A percentile compares a stretch with the other conserved stretches of the same genome.
Evolutionary conservation across 2,329 filamentous ascomycete genomes (phyloP).

Genomic region (Scedosporium minutisporum): DNA sequence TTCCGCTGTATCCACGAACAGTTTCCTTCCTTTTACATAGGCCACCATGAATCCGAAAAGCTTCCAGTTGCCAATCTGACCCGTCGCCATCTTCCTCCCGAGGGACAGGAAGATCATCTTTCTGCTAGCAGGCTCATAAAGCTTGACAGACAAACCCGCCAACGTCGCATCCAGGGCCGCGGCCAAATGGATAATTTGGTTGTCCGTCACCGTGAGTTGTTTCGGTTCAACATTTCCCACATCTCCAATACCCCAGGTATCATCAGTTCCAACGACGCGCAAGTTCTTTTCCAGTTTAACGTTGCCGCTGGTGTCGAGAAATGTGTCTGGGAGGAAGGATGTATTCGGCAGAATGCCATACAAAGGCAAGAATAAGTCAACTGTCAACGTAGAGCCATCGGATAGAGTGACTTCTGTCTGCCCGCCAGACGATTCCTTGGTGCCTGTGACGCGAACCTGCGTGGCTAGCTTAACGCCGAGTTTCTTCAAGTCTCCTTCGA

Average conservation of each 20-base stretch:
- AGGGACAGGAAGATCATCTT: slow-evolving; percentile 20
- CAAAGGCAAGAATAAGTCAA: not conserved
- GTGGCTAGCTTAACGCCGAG: slow-evolving; percentile 16
- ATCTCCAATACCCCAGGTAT: not conserved
- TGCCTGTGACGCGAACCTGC: not conserved
- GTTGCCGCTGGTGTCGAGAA: not conserved
- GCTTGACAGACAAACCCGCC: not conserved
- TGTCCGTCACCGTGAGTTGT: not conserved
- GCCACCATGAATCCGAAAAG: slow-evolving; percentile 21
- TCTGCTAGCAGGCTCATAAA: slow-evolving; percentile 15
- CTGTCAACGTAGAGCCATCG: not conserved
- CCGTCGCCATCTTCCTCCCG: slow-evolving; percentile 18
- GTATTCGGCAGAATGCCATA: not conserved
- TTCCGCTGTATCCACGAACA: slow-evolving; percentile 21
- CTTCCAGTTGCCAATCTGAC: slow-evolving; percentile 23
- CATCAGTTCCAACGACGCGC: not conserved
- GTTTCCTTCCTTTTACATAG: slow-evolving; percentile 22
- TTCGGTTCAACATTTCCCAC: not conserved
- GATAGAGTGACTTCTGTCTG: not conserved
- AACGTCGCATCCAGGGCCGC: not conserved
- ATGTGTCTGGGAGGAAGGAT: not conserved
- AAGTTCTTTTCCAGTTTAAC: not conserved
- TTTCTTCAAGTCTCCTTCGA: slow-evolving; percentile 15
- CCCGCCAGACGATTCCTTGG: not conserved
- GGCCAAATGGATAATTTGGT: not conserved